phyloP scores from a whole-genome alignment of 208 protist species.

The Leishmania major region DNA sequence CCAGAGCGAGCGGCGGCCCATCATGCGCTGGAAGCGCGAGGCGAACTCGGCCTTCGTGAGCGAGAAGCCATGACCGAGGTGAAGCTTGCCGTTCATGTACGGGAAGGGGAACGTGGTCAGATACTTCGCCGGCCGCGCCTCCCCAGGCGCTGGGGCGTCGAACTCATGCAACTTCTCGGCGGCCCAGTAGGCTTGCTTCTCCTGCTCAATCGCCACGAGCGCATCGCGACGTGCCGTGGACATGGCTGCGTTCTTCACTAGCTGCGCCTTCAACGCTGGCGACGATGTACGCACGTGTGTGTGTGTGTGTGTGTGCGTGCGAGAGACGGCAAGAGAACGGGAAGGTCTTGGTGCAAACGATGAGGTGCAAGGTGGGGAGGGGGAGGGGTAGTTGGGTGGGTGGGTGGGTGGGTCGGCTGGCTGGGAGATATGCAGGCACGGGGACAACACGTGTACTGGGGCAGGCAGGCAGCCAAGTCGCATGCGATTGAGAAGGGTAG shows the following conservation, averaged over 20 bases:
- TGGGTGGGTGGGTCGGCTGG: not conserved
- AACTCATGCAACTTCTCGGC: slow-evolving; percentile 62
- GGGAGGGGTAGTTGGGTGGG: not conserved
- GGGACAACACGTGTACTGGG: not conserved
- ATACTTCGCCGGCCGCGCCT: slow-evolving; percentile 90
- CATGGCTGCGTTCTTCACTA: slow-evolving; percentile 37
- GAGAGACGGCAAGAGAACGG: not conserved
- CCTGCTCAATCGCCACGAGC: slow-evolving; percentile 72
- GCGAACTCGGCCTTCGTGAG: slow-evolving; percentile 99
- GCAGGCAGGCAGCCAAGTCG: not conserved
- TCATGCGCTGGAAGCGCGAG: slow-evolving; percentile 97
- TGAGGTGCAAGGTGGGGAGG: not conserved
- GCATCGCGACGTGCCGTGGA: slow-evolving; percentile 81
- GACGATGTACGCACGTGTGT: not conserved
- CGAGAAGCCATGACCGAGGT: slow-evolving; percentile 99
- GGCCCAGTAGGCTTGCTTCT: slow-evolving; percentile 67
- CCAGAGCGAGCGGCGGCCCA: slow-evolving; percentile 98
- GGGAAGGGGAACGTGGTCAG: slow-evolving; percentile 99
- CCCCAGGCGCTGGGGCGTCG: slow-evolving; percentile 61
- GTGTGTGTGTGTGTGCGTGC: not conserved
- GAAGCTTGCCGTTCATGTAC: slow-evolving; percentile 99
- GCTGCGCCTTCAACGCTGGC: not conserved
- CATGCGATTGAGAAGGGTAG: not conserved
- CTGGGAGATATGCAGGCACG: not conserved
- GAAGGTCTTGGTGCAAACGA: not conserved